These are phyloP conservation scores for Backusella morwellensis DNA, from an alignment of 192 early-diverging fungal species.

Conservation along the genomic window DNA sequence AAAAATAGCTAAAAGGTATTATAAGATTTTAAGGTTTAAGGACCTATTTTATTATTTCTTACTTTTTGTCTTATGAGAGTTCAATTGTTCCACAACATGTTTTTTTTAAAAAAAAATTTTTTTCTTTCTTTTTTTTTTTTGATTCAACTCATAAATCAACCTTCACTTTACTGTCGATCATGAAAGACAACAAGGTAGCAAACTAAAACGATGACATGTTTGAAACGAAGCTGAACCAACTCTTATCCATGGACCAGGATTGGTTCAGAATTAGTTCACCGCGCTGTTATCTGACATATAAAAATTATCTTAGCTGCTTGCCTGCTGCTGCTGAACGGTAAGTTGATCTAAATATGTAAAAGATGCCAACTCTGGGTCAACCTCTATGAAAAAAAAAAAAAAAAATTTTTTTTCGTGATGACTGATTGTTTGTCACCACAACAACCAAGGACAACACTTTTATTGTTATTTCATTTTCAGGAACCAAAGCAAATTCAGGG, in stretches of 20 bases:
- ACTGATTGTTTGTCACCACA: not conserved
- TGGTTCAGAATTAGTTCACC: conserved; percentile 3
- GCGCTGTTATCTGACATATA: not conserved
- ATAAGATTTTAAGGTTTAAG: not conserved
- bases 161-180: too few species aligned
- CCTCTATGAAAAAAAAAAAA: not conserved
- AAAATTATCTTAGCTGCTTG: not conserved
- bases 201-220: not conserved
- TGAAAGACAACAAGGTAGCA: not conserved
- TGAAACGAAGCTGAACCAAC: not conserved
- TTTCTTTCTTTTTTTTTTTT: not conserved
- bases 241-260: not conserved
- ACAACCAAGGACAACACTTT: not conserved
- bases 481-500: not conserved
- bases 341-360: not conserved
- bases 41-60: not conserved
- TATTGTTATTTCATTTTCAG: not conserved
- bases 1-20: not conserved
- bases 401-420: not conserved
- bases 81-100: not conserved
- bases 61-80: not conserved
- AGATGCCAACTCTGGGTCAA: not conserved
- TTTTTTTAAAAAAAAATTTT: not conserved
- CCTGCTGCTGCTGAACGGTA: not conserved
- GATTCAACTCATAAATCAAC: too few species aligned